Base-by-base conservation (phyloP, 73 alveolate species). In the Symbiodinium natans region DNA sequence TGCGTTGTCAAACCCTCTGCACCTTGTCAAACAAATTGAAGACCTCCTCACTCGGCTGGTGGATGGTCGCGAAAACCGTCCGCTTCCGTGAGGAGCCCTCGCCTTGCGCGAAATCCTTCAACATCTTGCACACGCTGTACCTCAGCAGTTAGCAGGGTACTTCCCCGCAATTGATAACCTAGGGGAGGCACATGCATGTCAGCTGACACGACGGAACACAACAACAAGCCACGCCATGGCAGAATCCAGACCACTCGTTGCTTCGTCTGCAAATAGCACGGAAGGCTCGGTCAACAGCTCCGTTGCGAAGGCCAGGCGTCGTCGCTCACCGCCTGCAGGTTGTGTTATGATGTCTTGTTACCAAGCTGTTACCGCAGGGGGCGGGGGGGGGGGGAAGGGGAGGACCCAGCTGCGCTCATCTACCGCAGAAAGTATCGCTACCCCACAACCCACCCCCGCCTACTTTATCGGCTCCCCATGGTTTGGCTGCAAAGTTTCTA, bases 21-120 rank as follows among this genome's bases (percentile, higher is more conserved):
- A 82, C 77, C 94, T 99, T 94, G 99, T 99, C 99, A 52, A 99
- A 99, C 86, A 99, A 52, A 73, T 99, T 93, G 38, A 94, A 86
- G 29, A 99, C 95, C 74, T 99, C 99, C 38, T 99, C 95, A 56
- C 99, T 92, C 23, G 99, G 99, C 88, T 99, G 99, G 96, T 99
- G 99, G 36, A 99, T 99, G 29, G 99, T 99, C 63, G 99, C 92
- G 77, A 99, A 86, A 63, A 99, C 99, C 27, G 99, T 93, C 86
- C 99, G 93, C 88, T 99, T 98, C 21, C 43, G 46, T 6, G 83
- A 80, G 54, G 99, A 52, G 43, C 83, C 56, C 43, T 98, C 99
- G 33, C 95, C 97, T 2, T 54, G 74, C 38, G 97, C 97, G 77
- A 90, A 90, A 41, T 56, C 89, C 41, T 73, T 82, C 80, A 90